A percentile compares a stretch with the other conserved stretches of the same genome.
phyloP scores from a whole-genome alignment of 345 rosid genomes.

The Psidium friedrichsthalianum region DNA sequence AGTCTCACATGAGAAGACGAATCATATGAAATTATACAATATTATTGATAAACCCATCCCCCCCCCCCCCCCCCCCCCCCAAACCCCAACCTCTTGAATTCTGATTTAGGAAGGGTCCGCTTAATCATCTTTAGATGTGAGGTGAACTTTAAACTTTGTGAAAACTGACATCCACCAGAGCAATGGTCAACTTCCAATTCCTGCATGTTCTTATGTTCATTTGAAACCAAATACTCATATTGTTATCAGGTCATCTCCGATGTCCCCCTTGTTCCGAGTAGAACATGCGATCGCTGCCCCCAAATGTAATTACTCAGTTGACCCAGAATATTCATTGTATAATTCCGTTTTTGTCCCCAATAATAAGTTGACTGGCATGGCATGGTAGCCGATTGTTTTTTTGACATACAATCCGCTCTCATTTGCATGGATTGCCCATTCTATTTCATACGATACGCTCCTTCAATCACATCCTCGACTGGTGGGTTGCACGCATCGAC shows the following conservation, averaged over 20 bases:
- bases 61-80: no score
- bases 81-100: no score
- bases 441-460: no score
- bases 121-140: no score
- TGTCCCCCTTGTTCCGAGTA: neutral
- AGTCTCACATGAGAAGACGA: no score
- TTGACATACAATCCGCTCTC: neutral
- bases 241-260: neutral
- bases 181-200: neutral
- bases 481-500: no score
- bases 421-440: no score
- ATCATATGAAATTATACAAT: neutral
- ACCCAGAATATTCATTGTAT: neutral
- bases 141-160: neutral
- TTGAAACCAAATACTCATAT: no score
- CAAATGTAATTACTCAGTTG: neutral
- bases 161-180: neutral
- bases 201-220: neutral
- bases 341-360: neutral
- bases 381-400: neutral
- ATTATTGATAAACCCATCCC: no score
- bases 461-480: no score
- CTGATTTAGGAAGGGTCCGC: neutral
- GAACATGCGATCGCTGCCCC: neutral
- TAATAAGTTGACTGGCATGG: neutral